Evolutionary conservation across 2,329 filamentous ascomycete genomes (phyloP).

Genomic region (Nemania sp.): DNA sequence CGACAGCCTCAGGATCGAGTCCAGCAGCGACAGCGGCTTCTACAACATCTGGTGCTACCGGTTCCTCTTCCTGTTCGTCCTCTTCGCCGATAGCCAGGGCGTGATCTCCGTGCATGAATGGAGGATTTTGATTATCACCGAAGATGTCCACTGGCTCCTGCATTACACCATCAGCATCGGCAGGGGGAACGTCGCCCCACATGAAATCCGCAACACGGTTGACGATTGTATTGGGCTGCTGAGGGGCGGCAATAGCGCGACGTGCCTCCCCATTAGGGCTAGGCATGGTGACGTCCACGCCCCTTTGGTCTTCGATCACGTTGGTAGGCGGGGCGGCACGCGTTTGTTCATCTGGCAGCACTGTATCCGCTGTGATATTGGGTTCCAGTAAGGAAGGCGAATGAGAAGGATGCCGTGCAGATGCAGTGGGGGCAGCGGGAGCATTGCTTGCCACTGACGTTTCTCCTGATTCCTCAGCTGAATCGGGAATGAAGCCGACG

Average conservation of each 20-base stretch:
- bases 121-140: conserved; percentile 48
- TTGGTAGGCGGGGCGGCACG: background rate
- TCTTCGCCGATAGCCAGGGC: conserved; percentile 35
- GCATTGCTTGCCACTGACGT: conserved; percentile 1
- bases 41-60: conserved; percentile 57
- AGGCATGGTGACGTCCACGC: background rate
- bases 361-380: background rate
- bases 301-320: background rate
- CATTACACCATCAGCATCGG: conserved; percentile 44
- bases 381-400: conserved; percentile 3
- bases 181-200: conserved; percentile 59
- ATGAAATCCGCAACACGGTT: conserved; percentile 60
- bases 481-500: background rate
- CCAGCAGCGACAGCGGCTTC: conserved; percentile 68
- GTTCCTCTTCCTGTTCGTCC: conserved; percentile 45
- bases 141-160: conserved; percentile 63
- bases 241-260: conserved; percentile 17
- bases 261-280: conserved; percentile 8
- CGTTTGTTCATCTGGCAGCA: background rate
- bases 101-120: conserved; percentile 45
- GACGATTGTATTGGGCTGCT: conserved; percentile 45
- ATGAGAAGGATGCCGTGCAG: background rate
- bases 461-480: background rate
- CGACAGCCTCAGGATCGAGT: conserved; percentile 74
- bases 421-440: background rate